Percentiles rank a stretch among this genome's conserved stretches.
These are phyloP conservation scores for Fraxinus nigra DNA, from an alignment of 305 asterid species.

Conservation along the genomic window DNA sequence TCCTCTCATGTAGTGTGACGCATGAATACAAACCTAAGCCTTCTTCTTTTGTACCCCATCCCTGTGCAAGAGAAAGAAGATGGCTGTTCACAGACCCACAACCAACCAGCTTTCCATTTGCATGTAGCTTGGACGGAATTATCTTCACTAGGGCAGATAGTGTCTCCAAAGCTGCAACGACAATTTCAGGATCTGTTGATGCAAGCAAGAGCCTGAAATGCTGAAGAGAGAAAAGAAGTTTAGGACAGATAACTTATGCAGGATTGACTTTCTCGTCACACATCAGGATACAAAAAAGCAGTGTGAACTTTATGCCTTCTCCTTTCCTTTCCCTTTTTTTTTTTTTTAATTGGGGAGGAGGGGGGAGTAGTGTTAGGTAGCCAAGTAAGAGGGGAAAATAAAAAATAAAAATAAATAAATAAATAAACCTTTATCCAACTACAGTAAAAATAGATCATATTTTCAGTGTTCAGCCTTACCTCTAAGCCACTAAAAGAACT, in stretches of 20 bases:
- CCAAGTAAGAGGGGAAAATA: not conserved
- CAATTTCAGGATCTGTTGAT: constrained; percentile 90
- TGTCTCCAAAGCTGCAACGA: constrained; percentile 75
- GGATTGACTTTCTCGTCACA: constrained; percentile 6
- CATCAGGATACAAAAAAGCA: not conserved
- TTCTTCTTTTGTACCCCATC: constrained; percentile 99
- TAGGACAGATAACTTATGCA: constrained; percentile 12
- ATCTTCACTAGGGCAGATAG: constrained; percentile 81
- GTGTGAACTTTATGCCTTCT: not conserved
- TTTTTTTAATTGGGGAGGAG: not conserved
- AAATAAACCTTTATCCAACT: not conserved
- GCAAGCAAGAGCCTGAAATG: constrained; percentile 96
- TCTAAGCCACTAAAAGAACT: constrained; percentile 82
- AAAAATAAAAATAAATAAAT: not conserved
- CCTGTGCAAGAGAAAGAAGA: constrained; percentile 94
- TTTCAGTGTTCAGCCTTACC: constrained; percentile 49
- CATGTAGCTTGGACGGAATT: constrained; percentile 86
- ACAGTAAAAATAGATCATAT: not conserved
- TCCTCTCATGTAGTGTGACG: constrained; percentile 69
- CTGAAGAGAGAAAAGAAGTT: constrained; percentile 44
- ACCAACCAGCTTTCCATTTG: constrained; percentile 88
- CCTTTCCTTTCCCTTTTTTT: not conserved
- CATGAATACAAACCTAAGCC: constrained; percentile 93
- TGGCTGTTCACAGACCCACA: constrained; percentile 84
- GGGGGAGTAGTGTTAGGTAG: not conserved